phyloP scores from a whole-genome alignment of 2,329 filamentous ascomycete species.

The Alternaria solani region DNA sequence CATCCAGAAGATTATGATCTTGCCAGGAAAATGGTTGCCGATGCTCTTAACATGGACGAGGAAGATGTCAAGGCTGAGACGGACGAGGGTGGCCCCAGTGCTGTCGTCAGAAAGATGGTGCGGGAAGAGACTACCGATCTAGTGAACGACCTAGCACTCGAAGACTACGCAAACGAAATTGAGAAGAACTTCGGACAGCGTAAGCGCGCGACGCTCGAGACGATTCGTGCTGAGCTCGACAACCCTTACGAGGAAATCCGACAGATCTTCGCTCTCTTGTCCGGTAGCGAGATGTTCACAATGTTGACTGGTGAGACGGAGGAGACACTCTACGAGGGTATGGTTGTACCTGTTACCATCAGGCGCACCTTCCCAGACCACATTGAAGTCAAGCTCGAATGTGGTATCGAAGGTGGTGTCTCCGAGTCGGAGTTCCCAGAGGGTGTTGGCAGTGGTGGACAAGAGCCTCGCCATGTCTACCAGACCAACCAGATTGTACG shows the following conservation, averaged over 20 bases:
- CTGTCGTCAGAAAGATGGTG: slow-evolving; percentile 93
- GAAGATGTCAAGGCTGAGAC: slow-evolving; percentile 96
- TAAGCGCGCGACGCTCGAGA: slow-evolving; percentile 95
- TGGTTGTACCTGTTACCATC: slow-evolving; percentile 91
- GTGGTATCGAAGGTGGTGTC: slow-evolving; percentile 88
- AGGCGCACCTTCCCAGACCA: slow-evolving; percentile 91
- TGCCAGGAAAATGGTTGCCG: slow-evolving; percentile 96
- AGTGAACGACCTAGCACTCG: slow-evolving; percentile 93
- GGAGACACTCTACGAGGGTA: slow-evolving; percentile 82
- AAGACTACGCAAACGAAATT: slow-evolving; percentile 96
- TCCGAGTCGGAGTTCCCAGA: slow-evolving; percentile 83
- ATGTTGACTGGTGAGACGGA: slow-evolving; percentile 95
- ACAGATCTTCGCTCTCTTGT: slow-evolving; percentile 75
- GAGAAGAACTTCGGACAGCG: slow-evolving; percentile 91
- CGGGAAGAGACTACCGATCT: slow-evolving; percentile 92
- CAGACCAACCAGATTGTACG: slow-evolving; percentile 83
- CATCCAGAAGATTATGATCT: slow-evolving; percentile 99
- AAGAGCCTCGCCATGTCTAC: slow-evolving; percentile 69
- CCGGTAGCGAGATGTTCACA: slow-evolving; percentile 84
- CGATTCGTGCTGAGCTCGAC: slow-evolving; percentile 91
- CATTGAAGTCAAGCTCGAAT: slow-evolving; percentile 91
- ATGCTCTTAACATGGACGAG: slow-evolving; percentile 94
- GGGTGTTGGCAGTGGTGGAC: slow-evolving; percentile 61
- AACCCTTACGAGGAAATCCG: slow-evolving; percentile 94
- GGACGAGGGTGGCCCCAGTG: slow-evolving; percentile 86